Percentiles rank a stretch among this genome's conserved stretches.
Evolutionary conservation across 768 basidiomycete species (phyloP).

Genomic region (Pleurotus tuber-regium): DNA sequence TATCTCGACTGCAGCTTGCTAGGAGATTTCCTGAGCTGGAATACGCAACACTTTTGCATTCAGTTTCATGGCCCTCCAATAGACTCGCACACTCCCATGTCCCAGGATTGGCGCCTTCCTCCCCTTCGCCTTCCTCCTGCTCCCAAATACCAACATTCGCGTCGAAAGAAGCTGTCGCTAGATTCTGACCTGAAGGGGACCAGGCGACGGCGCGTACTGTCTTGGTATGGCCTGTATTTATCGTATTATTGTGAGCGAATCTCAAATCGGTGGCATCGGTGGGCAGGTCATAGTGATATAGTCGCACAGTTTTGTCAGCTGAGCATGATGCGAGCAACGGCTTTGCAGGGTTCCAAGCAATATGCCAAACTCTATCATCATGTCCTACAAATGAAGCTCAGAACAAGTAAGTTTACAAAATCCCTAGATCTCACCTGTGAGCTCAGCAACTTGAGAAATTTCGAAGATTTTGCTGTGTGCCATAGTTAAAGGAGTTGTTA

Average conservation of each 20-base stretch:
- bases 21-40: conserved; percentile 74
- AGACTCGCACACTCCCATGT: conserved; percentile 90
- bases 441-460: background rate
- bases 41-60: conserved; percentile 91
- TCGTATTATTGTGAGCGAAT: conserved; percentile 60
- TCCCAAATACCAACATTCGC: conserved; percentile 92
- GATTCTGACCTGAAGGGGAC: conserved; percentile 81
- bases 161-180: conserved; percentile 95
- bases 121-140: conserved; percentile 44
- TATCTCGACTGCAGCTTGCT: conserved; percentile 95
- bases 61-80: conserved; percentile 93
- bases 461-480: too few species aligned
- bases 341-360: conserved; percentile 85
- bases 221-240: conserved; percentile 83
- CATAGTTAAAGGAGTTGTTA: too few species aligned
- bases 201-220: conserved; percentile 87
- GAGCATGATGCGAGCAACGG: conserved; percentile 91
- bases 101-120: conserved; percentile 30
- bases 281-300: conserved; percentile 63
- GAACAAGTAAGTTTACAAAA: background rate
- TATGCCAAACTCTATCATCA: conserved; percentile 81
- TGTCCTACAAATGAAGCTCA: conserved; percentile 48
- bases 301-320: conserved; percentile 85
- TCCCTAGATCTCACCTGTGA: background rate
- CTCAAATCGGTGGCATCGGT: conserved; percentile 24